Base-by-base conservation (phyloP, 306 rosid genomes). In the Cucumis hystrix region DNA sequence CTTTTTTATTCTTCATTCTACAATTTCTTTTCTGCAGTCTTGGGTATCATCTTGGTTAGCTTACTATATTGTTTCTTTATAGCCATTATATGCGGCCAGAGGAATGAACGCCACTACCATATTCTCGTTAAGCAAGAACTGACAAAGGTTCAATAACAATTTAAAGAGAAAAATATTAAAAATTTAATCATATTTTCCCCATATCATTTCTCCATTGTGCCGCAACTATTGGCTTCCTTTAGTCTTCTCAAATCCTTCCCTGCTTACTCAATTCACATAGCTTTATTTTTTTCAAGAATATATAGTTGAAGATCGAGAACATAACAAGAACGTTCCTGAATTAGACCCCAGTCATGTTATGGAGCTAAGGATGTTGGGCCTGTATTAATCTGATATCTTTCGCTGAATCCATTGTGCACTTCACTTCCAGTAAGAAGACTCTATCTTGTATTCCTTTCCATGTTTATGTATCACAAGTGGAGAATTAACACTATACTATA, bases 41-140 rank as follows among this genome's bases (percentile, higher is more conserved):
- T 95, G 51, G 97, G 97, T 78, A 90, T 95, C 81, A 72, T 92
- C 81, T 89, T 95, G 90, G 99, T 95, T 80, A 97, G 99, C 60
- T 88, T 95, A 89, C 97, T 95, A 55, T 95, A 95, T 68, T 97
- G 99, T 77, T 95, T 95, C 89, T 95, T 95, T 89, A 92, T 95
- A 86, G 97, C 99, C 23, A 95, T 95, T 81, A 95, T 92, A 81
- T 95, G 99, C 51, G 99, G 99, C 75, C 99, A 95, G 88, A 86
- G 91, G 87, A 92, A 87, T 77, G 97, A 95, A 85, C 93, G 99
- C 45, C 99, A 95, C 82, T 95, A 90, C 89, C 99, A 95, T 82
- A 93, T 95, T 78, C 97, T 95, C 86, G 99, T 97, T 52, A 95
- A 92, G 82, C 97, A 96, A 75, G 99, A 96, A 82, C 82, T 96